Conservation (phyloP, 2,329 filamentous ascomycete genomes). For the Scedosporium dehoogii region DNA sequence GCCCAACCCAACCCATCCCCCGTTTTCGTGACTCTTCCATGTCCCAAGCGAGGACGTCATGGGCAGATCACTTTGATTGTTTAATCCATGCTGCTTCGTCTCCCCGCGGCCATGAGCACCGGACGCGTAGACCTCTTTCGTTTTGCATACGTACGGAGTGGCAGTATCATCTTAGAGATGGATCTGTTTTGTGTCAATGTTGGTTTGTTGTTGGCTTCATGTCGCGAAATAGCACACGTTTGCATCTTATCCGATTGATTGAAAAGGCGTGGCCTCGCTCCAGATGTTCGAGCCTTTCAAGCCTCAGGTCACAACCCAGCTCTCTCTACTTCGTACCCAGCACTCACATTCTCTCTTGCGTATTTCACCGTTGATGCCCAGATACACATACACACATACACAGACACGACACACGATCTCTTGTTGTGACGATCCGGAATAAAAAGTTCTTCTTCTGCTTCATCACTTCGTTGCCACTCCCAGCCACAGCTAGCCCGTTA, state of each 20-base stretch:
- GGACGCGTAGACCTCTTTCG: background rate
- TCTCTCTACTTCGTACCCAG: background rate
- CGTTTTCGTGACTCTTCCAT: background rate
- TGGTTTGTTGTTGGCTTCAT: background rate
- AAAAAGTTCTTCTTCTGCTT: background rate
- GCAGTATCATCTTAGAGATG: background rate
- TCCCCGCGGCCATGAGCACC: background rate
- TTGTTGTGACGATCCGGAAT: too few species aligned
- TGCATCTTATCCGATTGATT: background rate
- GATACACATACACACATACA: too few species aligned
- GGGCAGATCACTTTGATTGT: background rate
- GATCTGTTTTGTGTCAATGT: background rate
- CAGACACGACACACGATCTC: too few species aligned
- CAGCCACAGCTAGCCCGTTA: background rate
- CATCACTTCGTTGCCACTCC: background rate
- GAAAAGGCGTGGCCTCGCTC: background rate
- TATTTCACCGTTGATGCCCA: too few species aligned
- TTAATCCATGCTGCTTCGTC: constrained; percentile 1
- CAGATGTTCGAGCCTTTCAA: background rate
- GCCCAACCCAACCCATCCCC: too few species aligned
- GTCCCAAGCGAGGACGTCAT: background rate
- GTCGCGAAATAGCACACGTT: background rate
- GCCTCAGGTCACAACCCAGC: background rate
- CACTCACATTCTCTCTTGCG: background rate
- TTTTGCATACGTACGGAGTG: background rate